Evolutionary conservation across 2,329 filamentous ascomycete genomes (phyloP).

Genomic region (Talaromyces sp.): DNA sequence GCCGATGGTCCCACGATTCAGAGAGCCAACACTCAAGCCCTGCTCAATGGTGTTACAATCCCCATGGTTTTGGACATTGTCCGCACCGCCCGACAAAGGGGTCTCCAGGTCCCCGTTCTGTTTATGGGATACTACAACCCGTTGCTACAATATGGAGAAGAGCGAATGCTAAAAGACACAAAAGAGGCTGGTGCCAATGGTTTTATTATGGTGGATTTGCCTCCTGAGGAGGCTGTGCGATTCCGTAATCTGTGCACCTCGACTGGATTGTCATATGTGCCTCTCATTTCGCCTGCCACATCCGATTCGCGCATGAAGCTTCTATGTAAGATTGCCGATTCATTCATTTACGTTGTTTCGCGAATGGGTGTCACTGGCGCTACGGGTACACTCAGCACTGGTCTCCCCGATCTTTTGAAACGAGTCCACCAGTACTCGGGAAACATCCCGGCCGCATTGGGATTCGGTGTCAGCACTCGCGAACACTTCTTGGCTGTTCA

Average conservation of each 20-base stretch:
- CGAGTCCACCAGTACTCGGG: constrained; percentile 91
- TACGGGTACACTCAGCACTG: constrained; percentile 73
- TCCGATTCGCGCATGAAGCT: constrained; percentile 92
- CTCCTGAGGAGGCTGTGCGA: constrained; percentile 89
- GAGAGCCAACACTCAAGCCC: constrained; percentile 85
- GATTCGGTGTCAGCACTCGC: constrained; percentile 91
- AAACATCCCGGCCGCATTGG: constrained; percentile 84
- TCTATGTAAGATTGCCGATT: constrained; percentile 93
- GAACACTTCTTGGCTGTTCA: constrained; percentile 90
- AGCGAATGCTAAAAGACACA: constrained; percentile 79
- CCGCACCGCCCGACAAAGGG: constrained; percentile 70
- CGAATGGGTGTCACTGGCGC: constrained; percentile 96
- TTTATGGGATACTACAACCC: constrained; percentile 99
- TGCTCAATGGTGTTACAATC: constrained; percentile 85
- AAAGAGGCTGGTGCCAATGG: constrained; percentile 84
- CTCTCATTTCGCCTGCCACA: constrained; percentile 91
- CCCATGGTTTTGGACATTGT: constrained; percentile 77
- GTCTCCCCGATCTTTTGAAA: constrained; percentile 75
- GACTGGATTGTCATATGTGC: constrained; percentile 86
- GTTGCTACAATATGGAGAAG: constrained; percentile 88
- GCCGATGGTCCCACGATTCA: constrained; percentile 97
- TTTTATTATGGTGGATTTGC: constrained; percentile 94
- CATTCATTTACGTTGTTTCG: constrained; percentile 98
- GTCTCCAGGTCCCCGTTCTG: constrained; percentile 77
- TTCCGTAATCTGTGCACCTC: constrained; percentile 82